Evolutionary conservation across 176 grass and related monocot species (phyloP), one percentile per base, ranked within the genome.

Genomic region (Ensete ventricosum): DNA sequence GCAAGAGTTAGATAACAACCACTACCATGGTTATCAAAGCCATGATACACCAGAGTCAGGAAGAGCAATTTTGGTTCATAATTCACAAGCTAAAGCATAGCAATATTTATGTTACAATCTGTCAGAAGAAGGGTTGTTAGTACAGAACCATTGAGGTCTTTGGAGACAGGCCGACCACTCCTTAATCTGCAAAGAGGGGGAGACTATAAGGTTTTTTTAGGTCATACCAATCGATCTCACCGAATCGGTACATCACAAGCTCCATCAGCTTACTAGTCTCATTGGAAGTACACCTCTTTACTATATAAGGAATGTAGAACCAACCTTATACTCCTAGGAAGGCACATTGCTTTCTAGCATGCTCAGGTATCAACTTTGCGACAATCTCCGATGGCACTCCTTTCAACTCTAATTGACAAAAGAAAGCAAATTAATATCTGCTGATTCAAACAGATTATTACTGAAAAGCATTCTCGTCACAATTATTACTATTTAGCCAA

Each of bases 351-450:
- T 62, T 78, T 81, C 69, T 84, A n/a, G 82, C 92, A 86, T 95
- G 91, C 34, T 88, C 88, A 9, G 91, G 91, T 26, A 95, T 66
- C 79, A 96, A 80, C 86, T 88, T 91, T n/a, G 81, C 16, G 34
- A 88, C 54, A 79, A 84, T 79, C 59, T 88, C 92, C 76, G 67
- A 26, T 1, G 88, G 82, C 50, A 86, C 72, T 76, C 86, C 92
- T 77, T 86, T 88, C 64, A 96, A 82, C 77, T 96, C 92, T 91
- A 82, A 74, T 11, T 82, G 20, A 22, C 24, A 79, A 22, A 25
- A 67, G 25, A 24, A 78, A 80, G 43, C 54, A 83, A 65, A 81
- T 79, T 14, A 86, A 51, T 72, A 77, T 79, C 19, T 51, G 43
- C 25, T 50, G 23, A 14, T 23, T n/a, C 53, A 67, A 10, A n/a